Evolutionary conservation across 768 basidiomycete genomes (phyloP), one percentile per base, ranked within the genome.

Genomic region (Leccinellum luteum): DNA sequence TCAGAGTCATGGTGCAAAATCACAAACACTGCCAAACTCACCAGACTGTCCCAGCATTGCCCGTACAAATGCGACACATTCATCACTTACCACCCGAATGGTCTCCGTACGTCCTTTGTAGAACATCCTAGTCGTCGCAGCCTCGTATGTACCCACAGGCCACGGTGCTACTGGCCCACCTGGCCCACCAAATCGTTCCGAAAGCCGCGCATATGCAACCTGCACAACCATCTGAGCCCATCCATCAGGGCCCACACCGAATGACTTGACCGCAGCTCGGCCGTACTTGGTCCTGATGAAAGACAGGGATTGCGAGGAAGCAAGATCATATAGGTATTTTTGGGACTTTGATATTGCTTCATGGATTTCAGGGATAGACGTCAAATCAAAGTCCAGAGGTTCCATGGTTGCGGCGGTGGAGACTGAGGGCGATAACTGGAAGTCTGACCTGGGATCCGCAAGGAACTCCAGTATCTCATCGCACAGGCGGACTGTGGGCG

Each of bases 171-270:
- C 61, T n/a, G 70, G 63, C 44, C 61, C 59, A 38, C 63, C 61
- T 48, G 58, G 48, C 1, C 52, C 51, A 35, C 53, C 48, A 27
- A 68, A 68, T 17, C 56, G 62, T 41, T 79, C 77, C 30, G 86
- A 73, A 32, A 93, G 79, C 1, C 94, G 83, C 56, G 79, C 82
- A 71, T 94, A 94, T 6, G 94, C 95, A 48, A 98, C 76, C 70
- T 98, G 95, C 51, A 95, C 80, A 66, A 94, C 76, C 82, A 97
- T 85, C 75, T 98, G 95, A 48, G 90, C 87, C 93, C 94, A 97
- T 27, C 90, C 90, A 67, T 98, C 95, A 3, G 95, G 95, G 43
- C 92, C 92, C n/a, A 90, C 85, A 32, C 89, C 86, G 64, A 91
- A 92, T 14, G 79, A 74, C 78, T 96, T 97, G 76, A 96, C 91